A percentile compares a stretch with the other conserved stretches of the same genome.
Evolutionary conservation across 805 yeast genomes (phyloP).

Genomic region (Ogataea salicorniae): DNA sequence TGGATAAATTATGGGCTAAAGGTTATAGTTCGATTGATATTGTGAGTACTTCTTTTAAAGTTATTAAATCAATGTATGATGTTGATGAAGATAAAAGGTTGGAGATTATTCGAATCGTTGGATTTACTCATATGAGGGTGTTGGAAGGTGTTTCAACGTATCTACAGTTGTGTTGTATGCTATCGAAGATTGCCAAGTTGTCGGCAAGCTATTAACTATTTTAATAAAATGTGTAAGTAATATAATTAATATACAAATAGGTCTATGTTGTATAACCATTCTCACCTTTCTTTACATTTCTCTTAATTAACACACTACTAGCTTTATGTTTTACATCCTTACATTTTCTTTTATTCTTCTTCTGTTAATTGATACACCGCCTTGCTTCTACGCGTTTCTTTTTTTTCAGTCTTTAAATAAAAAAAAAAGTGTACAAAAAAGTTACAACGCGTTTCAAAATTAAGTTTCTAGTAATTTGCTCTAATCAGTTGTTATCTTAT

Average conservation of each 20-base stretch:
- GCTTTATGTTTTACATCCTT: too few relatives aligned
- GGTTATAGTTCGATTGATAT: constrained; percentile 95
- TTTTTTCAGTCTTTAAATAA: too few relatives aligned
- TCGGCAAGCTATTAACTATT: constrained; percentile 1
- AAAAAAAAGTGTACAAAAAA: too few relatives aligned
- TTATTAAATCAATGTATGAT: constrained; percentile 68
- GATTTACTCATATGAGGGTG: constrained; percentile 86
- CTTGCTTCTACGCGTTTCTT: too few relatives aligned
- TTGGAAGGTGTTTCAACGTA: constrained; percentile 89
- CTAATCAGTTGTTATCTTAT: too few relatives aligned
- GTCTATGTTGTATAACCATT: too few relatives aligned
- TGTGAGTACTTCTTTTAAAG: constrained; percentile 84
- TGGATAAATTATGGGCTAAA: constrained; percentile 73
- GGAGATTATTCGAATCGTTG: constrained; percentile 79
- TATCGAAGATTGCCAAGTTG: constrained; percentile 49
- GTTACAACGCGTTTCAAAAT: too few relatives aligned
- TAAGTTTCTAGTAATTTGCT: too few relatives aligned
- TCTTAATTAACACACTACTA: too few relatives aligned
- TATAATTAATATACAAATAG: background rate
- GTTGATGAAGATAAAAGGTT: constrained; percentile 65
- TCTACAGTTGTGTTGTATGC: constrained; percentile 78
- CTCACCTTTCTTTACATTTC: too few relatives aligned
- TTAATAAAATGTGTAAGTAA: background rate
- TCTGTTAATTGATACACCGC: too few relatives aligned
- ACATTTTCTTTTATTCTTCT: too few relatives aligned